These are phyloP conservation scores for Oidiodendron maius DNA, from an alignment of 495 filamentous ascomycete species.

Conservation along the genomic window DNA sequence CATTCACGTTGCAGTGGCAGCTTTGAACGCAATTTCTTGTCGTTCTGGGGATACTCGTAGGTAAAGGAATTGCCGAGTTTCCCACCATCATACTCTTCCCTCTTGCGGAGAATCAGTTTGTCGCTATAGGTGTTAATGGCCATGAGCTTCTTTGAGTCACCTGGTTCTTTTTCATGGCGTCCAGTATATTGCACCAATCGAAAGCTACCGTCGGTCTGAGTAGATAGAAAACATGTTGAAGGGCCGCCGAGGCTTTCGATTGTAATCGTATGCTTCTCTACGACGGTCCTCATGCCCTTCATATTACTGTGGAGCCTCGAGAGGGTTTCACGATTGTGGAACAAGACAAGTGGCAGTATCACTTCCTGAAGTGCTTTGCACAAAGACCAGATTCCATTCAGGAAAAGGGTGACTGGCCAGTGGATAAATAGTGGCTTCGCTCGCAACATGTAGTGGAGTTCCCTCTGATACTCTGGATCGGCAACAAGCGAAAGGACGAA, in stretches of 20 bases:
- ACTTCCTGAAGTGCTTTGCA: conserved; percentile 1
- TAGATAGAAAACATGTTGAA: conserved; percentile 42
- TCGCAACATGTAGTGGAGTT: conserved; percentile 44
- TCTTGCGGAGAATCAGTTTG: conserved; percentile 39
- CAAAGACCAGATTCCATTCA: conserved; percentile 2
- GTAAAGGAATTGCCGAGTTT: conserved; percentile 43
- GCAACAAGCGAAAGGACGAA: conserved; percentile 46
- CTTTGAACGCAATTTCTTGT: conserved; percentile 15
- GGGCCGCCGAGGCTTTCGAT: conserved; percentile 40
- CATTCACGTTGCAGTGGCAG: conserved; percentile 44
- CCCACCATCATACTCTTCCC: conserved; percentile 42
- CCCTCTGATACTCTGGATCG: conserved; percentile 54
- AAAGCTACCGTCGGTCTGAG: conserved; percentile 33
- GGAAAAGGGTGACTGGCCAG: conserved; percentile 2
- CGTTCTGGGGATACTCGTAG: conserved; percentile 39
- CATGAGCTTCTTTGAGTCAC: conserved; percentile 33
- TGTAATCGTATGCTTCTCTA: conserved; percentile 38
- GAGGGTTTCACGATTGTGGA: conserved; percentile 37
- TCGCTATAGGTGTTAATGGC: conserved; percentile 43
- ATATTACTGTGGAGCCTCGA: conserved; percentile 40
- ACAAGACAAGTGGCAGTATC: neutral
- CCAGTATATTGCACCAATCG: conserved; percentile 43
- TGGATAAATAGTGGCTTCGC: conserved; percentile 29
- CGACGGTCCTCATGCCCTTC: conserved; percentile 38
- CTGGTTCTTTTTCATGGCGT: conserved; percentile 37